Evolutionary conservation across 2,329 filamentous ascomycete genomes (phyloP).

Genomic region (Samsoniella hepiali): DNA sequence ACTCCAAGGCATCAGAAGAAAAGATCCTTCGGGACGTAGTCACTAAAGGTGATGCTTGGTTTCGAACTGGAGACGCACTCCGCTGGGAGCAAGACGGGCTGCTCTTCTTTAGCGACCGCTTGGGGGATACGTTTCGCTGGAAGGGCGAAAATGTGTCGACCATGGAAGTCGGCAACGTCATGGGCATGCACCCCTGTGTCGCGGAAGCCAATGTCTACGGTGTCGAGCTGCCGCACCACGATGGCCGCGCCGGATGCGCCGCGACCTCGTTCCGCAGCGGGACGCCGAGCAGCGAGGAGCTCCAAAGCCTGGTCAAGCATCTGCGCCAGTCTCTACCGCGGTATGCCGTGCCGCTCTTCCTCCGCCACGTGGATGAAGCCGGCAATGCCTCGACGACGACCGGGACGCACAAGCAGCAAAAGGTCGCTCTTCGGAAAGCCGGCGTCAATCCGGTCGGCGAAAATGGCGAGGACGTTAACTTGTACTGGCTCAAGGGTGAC

Average conservation of each 20-base stretch:
- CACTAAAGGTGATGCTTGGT: constrained; percentile 73
- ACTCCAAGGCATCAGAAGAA: constrained; percentile 64
- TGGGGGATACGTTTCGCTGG: constrained; percentile 76
- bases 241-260: constrained; percentile 82
- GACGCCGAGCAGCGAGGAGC: constrained; percentile 38
- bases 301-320: constrained; percentile 60
- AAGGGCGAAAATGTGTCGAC: constrained; percentile 83
- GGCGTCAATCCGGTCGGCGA: constrained; percentile 62
- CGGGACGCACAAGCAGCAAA: constrained; percentile 87
- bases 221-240: constrained; percentile 72
- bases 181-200: constrained; percentile 65
- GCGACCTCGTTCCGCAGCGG: constrained; percentile 56
- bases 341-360: constrained; percentile 75
- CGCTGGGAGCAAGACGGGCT: constrained; percentile 66
- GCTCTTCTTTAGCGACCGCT: constrained; percentile 77
- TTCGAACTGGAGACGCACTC: constrained; percentile 79
- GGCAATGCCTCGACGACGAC: constrained; percentile 61
- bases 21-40: constrained; percentile 76
- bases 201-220: constrained; percentile 84
- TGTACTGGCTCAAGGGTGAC: constrained; percentile 64
- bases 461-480: constrained; percentile 33
- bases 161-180: constrained; percentile 70
- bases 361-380: constrained; percentile 60
- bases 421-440: constrained; percentile 64
- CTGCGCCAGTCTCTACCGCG: constrained; percentile 58